Percentiles rank a stretch among this genome's conserved stretches.
phyloP scores from a whole-genome alignment of 306 rosid species.

The Amphicarpaea edgeworthii region DNA sequence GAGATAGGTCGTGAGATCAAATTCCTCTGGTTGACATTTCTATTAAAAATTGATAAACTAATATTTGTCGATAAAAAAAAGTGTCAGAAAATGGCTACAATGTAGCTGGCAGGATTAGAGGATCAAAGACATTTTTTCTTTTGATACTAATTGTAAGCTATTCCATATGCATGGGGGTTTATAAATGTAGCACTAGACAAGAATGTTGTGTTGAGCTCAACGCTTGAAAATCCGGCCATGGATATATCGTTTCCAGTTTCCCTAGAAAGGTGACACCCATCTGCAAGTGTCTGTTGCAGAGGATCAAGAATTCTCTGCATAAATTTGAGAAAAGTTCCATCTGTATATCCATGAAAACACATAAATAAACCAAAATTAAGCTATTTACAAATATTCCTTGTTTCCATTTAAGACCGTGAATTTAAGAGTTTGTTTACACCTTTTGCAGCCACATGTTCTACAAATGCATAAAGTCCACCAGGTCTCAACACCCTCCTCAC shows the following conservation, averaged over 20 bases:
- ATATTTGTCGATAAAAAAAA: too few species aligned
- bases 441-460: slow-evolving; percentile 89
- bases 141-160: slow-evolving; percentile 60
- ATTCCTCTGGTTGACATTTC: too few species aligned
- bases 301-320: slow-evolving; percentile 76
- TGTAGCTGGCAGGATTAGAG: neutral
- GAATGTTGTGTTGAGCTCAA: slow-evolving; percentile 59
- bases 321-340: slow-evolving; percentile 70
- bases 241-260: slow-evolving; percentile 67
- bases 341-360: slow-evolving; percentile 52
- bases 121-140: slow-evolving; percentile 33
- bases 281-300: slow-evolving; percentile 70
- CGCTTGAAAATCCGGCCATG: slow-evolving; percentile 69
- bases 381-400: neutral
- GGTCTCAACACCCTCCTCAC: slow-evolving; percentile 81
- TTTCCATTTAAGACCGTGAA: slow-evolving; percentile 9
- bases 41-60: too few species aligned
- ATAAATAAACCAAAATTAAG: slow-evolving; percentile 12
- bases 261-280: slow-evolving; percentile 83
- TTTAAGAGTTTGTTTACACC: slow-evolving; percentile 54
- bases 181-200: slow-evolving; percentile 58
- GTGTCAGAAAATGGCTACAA: slow-evolving; percentile 32
- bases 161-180: slow-evolving; percentile 80
- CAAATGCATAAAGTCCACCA: slow-evolving; percentile 76
- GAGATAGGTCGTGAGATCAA: too few species aligned